Evolutionary conservation across 495 filamentous ascomycete genomes (phyloP).

Genomic region (Bathelium albidoporum): DNA sequence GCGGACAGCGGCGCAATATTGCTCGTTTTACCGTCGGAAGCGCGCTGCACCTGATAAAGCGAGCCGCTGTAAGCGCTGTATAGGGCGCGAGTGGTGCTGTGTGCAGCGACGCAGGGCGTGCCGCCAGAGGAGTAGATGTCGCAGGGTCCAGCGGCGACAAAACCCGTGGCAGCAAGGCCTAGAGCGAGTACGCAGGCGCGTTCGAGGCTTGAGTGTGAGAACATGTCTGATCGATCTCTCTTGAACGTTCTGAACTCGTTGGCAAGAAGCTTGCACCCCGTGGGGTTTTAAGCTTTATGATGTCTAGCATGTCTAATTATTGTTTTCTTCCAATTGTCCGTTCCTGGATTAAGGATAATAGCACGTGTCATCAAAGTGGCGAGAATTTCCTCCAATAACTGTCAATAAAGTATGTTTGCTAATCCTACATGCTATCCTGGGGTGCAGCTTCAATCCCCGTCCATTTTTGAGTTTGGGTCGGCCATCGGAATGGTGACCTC

Average conservation of each 20-base stretch:
- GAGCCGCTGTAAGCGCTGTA: conserved; percentile 41
- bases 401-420: too few species aligned
- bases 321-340: neutral
- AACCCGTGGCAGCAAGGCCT: conserved; percentile 32
- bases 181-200: conserved; percentile 29
- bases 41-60: conserved; percentile 47
- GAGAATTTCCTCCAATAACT: conserved; percentile 1
- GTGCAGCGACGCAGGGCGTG: conserved; percentile 48
- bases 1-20: conserved; percentile 39
- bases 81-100: conserved; percentile 50
- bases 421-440: too few species aligned
- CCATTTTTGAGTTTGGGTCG: too few species aligned
- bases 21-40: conserved; percentile 39
- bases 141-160: conserved; percentile 43
- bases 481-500: too few species aligned
- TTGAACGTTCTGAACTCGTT: neutral
- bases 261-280: neutral
- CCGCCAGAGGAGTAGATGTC: conserved; percentile 44
- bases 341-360: neutral
- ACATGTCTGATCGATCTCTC: conserved; percentile 29
- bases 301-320: neutral
- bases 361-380: neutral
- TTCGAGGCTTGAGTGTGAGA: conserved; percentile 28
- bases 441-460: too few species aligned
- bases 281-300: neutral